Evolutionary conservation across 139 green algal genomes (phyloP), one percentile per base, ranked within the genome.

Genomic region (Astrephomene gubernaculifera): DNA sequence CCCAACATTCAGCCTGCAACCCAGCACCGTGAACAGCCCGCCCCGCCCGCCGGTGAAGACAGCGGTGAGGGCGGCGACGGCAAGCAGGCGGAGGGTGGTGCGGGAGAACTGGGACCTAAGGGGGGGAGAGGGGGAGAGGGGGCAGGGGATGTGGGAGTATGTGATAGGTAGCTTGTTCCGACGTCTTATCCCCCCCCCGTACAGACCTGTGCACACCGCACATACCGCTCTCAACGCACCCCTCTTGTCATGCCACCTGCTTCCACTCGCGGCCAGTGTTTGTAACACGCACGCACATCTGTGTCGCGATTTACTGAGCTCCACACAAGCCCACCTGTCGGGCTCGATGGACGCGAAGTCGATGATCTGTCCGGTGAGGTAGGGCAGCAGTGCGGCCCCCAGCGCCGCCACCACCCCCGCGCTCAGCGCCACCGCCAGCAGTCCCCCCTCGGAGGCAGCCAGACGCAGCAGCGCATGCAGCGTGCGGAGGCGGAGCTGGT

Each of bases 341-440:
- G 89, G 92, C 24, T 96, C 92, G 14, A 96, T 96, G 41, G 87
- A 93, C 5, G 95, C 95, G n/a, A 91, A 94, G 87, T 97, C 92
- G 6, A 97, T 95, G 87, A 98, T 95, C 7, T 88, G 79, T 4
- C 94, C 92, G 0, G 93, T 97, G 80, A 91, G 96, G 90, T 94
- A 95, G 0, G 94, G 92, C n/a, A 97, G 90, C n/a, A 91, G 85
- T 21, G 94, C 95, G 61, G 89, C 61, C 21, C 88, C 90, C 60
- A 97, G 85, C 8, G 94, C 93, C 12, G 94, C 94, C 22, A 85
- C 79, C 0, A 81, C 82, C 5, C 94, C 94, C 72, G 91, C 85
- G n/a, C 74, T 57, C 74, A 96, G 95, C 31, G 89, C 92, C 61
- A 90, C 43, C 76, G 89, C 22, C 41, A 95, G 81, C 72, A 96